Base-by-base conservation (phyloP, 768 basidiomycete species). In the Termitomyces sp. region DNA sequence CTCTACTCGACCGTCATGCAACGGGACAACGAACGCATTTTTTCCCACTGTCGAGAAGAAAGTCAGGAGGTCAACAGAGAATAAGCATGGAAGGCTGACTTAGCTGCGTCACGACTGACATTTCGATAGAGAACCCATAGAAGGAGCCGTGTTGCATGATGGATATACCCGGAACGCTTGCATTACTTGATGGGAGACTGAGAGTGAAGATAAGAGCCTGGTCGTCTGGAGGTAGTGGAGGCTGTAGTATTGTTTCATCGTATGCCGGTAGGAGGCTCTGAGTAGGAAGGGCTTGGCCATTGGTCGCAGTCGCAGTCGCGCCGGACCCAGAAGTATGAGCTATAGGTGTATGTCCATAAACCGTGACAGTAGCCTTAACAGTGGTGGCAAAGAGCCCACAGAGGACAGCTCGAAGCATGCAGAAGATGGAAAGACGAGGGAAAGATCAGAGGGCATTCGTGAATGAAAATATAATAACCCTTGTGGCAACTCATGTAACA, bases 121-220 rank as follows among this genome's bases (percentile, higher is more conserved):
- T 78, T 68, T 91, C 89, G 39, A 91, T 78, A 3, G 85, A 88
- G 65, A 91, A 89, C 3, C 87, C 88, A 54, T 84, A 77, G 63
- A 89, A 89, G 17, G 81, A 76, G 19, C 83, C 85, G 53, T 57
- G 50, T 47, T 75, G 76, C 43, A 70, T 67, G 27, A 78, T 76
- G 9, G 75, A 77, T 32, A 77, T 52, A 1, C 70, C 71, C 3
- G 61, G 57, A 3, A 74, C 72, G 16, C 59, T 64, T 7, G 63
- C 63, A 28, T 70, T 75, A 47, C 66, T 67, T 11, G 58, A 59
- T 56, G 72, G 67, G 19, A 85, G 68, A 53, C 75, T 70, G 1
- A 86, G 59, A 12, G 67, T 67, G 60, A 83, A 84, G 6, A 65
- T 75, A 6, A 75, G 64, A 10, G 78, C 70, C 0, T 75, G 61